A percentile compares a stretch with the other conserved stretches of the same genome.
Evolutionary conservation across 2,329 filamentous ascomycete species (phyloP).

Genomic region (Neonectria magnoliae): DNA sequence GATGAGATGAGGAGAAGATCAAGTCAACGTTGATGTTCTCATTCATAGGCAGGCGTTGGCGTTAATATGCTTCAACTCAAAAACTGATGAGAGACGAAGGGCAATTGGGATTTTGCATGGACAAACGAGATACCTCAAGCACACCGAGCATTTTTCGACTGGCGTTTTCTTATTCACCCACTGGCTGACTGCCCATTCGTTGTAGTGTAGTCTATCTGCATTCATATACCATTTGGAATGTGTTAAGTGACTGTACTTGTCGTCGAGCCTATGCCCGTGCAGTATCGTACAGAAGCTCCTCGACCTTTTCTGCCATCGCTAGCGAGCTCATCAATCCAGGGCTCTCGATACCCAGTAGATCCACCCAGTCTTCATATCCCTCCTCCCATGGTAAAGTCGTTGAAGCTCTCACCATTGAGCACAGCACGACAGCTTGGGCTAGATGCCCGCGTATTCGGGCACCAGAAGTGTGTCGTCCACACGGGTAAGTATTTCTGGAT

Average conservation of each 20-base stretch:
- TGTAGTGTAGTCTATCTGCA: constrained; percentile 23
- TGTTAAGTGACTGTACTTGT: background rate
- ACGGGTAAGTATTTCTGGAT: constrained; percentile 82
- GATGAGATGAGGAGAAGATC: constrained; percentile 55
- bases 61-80: constrained; percentile 32
- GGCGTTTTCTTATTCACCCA: constrained; percentile 29
- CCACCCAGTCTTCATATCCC: constrained; percentile 84
- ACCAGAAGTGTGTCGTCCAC: constrained; percentile 73
- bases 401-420: constrained; percentile 73
- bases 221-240: constrained; percentile 3
- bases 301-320: constrained; percentile 84
- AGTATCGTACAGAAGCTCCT: constrained; percentile 57
- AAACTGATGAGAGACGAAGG: constrained; percentile 37
- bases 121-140: constrained; percentile 33
- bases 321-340: constrained; percentile 88
- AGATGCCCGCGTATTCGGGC: constrained; percentile 90
- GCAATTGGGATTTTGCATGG: constrained; percentile 33
- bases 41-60: constrained; percentile 22
- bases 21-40: background rate
- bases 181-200: constrained; percentile 17
- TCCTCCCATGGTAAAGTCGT: constrained; percentile 90
- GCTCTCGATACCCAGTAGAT: constrained; percentile 92
- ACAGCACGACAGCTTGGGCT: constrained; percentile 84
- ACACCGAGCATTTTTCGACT: constrained; percentile 11
- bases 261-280: background rate